Percentiles rank a stretch among this genome's conserved stretches.
Evolutionary conservation across 768 basidiomycete genomes (phyloP).

Genomic region (Tylopilus plumbeoviolaceoides): DNA sequence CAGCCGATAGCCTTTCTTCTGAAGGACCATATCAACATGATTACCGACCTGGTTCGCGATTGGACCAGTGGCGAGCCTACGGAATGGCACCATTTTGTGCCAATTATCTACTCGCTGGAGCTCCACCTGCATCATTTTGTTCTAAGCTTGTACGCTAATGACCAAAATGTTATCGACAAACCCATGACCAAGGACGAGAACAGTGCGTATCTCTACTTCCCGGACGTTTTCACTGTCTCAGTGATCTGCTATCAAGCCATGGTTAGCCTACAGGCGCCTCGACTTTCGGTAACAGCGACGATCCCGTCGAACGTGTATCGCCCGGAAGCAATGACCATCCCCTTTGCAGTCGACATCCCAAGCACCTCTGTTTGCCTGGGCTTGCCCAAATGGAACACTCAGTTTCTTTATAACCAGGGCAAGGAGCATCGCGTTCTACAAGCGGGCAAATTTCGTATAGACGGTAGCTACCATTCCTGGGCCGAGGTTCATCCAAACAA

Average conservation of each 20-base stretch:
- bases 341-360: slow-evolving; percentile 60
- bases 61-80: slow-evolving; percentile 82
- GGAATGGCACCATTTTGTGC: slow-evolving; percentile 80
- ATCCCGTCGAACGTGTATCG: slow-evolving; percentile 73
- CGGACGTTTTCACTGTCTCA: not conserved
- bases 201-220: slow-evolving; percentile 40
- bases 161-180: slow-evolving; percentile 95
- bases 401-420: slow-evolving; percentile 60
- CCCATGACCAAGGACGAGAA: slow-evolving; percentile 81
- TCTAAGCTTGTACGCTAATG: slow-evolving; percentile 83
- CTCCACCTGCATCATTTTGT: slow-evolving; percentile 72
- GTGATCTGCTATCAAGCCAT: slow-evolving; percentile 49
- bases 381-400: slow-evolving; percentile 88
- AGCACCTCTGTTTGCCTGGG: slow-evolving; percentile 57
- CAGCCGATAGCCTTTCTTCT: slow-evolving; percentile 75
- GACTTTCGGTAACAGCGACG: slow-evolving; percentile 44
- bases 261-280: slow-evolving; percentile 58
- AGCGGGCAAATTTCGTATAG: slow-evolving; percentile 50
- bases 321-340: slow-evolving; percentile 61
- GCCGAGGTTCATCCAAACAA: slow-evolving; percentile 61
- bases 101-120: slow-evolving; percentile 70
- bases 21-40: slow-evolving; percentile 92
- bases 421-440: slow-evolving; percentile 61
- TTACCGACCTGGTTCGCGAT: slow-evolving; percentile 89
- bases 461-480: slow-evolving; percentile 74